These are phyloP conservation scores for Diaporthe vexans DNA, from an alignment of 2,329 filamentous ascomycete species.

Conservation along the genomic window DNA sequence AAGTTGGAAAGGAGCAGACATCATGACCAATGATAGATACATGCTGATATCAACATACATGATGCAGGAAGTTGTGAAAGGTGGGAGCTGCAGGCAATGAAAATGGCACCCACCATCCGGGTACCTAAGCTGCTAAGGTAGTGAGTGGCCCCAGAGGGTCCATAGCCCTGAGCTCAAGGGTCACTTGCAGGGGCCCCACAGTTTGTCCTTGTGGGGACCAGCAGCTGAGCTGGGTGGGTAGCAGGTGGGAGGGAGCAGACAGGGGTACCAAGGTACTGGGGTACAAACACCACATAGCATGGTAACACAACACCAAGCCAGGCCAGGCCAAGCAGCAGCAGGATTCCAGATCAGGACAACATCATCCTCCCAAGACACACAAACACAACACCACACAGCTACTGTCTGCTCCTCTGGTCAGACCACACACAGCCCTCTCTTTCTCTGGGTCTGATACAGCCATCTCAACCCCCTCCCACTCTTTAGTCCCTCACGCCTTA, in stretches of 20 bases:
- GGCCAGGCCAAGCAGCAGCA: not conserved
- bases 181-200: conserved; percentile 4
- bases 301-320: conserved; percentile 18
- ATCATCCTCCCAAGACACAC: not conserved
- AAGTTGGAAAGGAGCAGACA: not conserved
- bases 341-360: conserved; percentile 28
- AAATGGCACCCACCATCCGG: not conserved
- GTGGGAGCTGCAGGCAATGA: not conserved
- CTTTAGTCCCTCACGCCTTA: not conserved
- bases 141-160: not conserved
- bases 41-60: not conserved
- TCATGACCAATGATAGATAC: not conserved
- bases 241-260: not conserved
- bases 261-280: not conserved
- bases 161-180: not conserved
- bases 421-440: not conserved
- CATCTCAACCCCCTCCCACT: not conserved
- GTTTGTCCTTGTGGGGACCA: not conserved
- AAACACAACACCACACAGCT: conserved; percentile 6
- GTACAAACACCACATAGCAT: not conserved
- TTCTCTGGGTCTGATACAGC: conserved; percentile 1
- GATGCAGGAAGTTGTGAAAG: not conserved
- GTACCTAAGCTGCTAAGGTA: too few species aligned
- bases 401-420: not conserved
- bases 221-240: conserved; percentile 10